Evolutionary conservation across 176 grass and related monocot genomes (phyloP).

Genomic region (Cocos nucifera): DNA sequence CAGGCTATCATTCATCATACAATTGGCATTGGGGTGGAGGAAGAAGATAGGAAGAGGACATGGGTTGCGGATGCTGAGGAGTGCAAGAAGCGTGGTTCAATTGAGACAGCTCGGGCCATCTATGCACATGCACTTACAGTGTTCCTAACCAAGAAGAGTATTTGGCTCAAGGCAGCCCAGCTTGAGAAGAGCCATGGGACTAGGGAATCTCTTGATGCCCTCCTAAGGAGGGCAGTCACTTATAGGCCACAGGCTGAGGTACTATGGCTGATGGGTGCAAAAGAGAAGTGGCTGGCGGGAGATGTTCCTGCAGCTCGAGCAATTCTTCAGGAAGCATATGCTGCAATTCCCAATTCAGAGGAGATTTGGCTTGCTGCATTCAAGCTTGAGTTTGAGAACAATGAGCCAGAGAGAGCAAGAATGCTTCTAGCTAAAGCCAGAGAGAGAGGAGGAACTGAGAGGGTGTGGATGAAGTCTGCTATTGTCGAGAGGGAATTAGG

Average conservation of each 20-base stretch:
- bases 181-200: constrained; percentile 96
- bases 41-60: constrained; percentile 77
- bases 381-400: constrained; percentile 95
- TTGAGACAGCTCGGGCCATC: constrained; percentile 91
- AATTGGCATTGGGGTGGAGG: constrained; percentile 80
- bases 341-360: constrained; percentile 85
- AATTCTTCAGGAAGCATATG: constrained; percentile 94
- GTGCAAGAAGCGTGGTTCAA: constrained; percentile 84
- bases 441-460: constrained; percentile 89
- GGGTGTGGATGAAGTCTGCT: constrained; percentile 95
- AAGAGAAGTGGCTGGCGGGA: constrained; percentile 90
- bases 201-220: constrained; percentile 72
- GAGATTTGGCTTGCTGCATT: constrained; percentile 95
- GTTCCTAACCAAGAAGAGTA: constrained; percentile 70
- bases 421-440: constrained; percentile 82
- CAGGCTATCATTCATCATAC: constrained; percentile 83
- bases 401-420: constrained; percentile 91
- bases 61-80: constrained; percentile 99
- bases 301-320: constrained; percentile 78
- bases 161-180: constrained; percentile 92
- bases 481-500: constrained; percentile 84
- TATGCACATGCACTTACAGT: constrained; percentile 79
- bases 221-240: constrained; percentile 74
- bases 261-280: constrained; percentile 92
- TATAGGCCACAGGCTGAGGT: constrained; percentile 89